Conservation (phyloP, 805 yeast species). For the Candida loeiensis region DNA sequence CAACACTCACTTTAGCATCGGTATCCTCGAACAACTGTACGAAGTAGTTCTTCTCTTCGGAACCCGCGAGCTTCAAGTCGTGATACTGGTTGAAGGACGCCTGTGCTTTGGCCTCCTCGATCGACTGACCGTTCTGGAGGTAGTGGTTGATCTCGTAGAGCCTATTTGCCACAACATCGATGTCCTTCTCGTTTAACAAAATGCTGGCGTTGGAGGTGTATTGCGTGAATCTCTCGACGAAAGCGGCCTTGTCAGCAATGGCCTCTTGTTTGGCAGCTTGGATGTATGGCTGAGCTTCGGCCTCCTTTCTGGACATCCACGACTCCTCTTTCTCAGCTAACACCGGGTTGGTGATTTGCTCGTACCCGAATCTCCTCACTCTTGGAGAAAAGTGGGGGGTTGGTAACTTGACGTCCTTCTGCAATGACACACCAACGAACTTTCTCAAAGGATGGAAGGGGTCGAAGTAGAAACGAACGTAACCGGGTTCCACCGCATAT, state of each 20-base stretch:
- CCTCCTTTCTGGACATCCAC: constrained; percentile 66
- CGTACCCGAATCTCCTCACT: constrained; percentile 77
- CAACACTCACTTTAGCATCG: constrained; percentile 49
- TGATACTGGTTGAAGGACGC: constrained; percentile 51
- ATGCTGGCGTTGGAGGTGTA: constrained; percentile 10
- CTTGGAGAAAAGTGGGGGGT: constrained; percentile 90
- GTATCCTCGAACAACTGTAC: constrained; percentile 32
- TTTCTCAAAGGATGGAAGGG: constrained; percentile 95
- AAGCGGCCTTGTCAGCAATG: constrained; percentile 12
- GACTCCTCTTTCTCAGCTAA: constrained; percentile 57
- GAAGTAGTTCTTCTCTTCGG: constrained; percentile 40
- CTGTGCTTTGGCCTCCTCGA: constrained; percentile 55
- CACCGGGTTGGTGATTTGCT: constrained; percentile 45
- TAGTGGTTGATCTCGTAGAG: constrained; percentile 45
- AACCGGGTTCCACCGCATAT: constrained; percentile 89
- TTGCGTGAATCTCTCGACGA: constrained; percentile 26
- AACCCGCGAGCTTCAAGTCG: constrained; percentile 40
- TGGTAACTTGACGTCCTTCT: constrained; percentile 63
- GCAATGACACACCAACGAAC: constrained; percentile 83
- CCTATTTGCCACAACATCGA: constrained; percentile 46
- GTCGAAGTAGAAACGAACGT: constrained; percentile 83
- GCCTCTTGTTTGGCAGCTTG: constrained; percentile 39
- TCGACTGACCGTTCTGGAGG: constrained; percentile 54
- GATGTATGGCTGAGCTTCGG: constrained; percentile 52
- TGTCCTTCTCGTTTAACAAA: constrained; percentile 25